Conservation (phyloP, 805 yeast genomes). For the Wickerhamomyces bovis region DNA sequence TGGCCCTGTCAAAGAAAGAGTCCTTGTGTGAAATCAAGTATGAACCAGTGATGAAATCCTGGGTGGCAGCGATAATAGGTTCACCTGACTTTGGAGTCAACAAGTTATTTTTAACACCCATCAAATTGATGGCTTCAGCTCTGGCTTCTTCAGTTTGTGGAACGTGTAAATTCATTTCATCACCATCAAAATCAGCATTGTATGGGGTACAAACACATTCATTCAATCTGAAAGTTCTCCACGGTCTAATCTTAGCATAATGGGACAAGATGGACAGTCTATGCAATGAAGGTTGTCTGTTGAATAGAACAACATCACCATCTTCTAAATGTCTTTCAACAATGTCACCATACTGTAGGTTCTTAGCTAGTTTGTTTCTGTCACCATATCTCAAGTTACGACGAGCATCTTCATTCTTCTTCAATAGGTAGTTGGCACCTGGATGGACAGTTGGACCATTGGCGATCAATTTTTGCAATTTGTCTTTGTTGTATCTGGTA, state of each 20-base stretch:
- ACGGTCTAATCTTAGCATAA: constrained; percentile 92
- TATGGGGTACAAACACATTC: constrained; percentile 99
- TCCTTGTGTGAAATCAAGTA: constrained; percentile 90
- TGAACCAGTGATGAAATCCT: constrained; percentile 97
- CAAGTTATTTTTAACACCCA: constrained; percentile 95
- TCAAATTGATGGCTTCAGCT: constrained; percentile 95
- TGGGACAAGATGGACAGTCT: constrained; percentile 91
- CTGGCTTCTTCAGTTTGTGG: constrained; percentile 99
- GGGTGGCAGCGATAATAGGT: constrained; percentile 99
- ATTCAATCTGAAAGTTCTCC: constrained; percentile 95
- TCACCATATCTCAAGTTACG: constrained; percentile 89
- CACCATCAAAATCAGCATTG: constrained; percentile 99
- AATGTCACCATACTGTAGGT: constrained; percentile 79
- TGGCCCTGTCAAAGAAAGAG: constrained; percentile 83
- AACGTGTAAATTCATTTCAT: constrained; percentile 97
- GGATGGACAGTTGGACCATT: constrained; percentile 91
- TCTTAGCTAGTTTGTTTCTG: constrained; percentile 66
- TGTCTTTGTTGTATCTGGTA: constrained; percentile 77
- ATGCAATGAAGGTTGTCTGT: constrained; percentile 97
- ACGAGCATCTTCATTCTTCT: constrained; percentile 78
- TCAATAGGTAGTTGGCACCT: constrained; percentile 89
- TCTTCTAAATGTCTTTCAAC: constrained; percentile 97
- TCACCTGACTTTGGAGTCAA: constrained; percentile 97
- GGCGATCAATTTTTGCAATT: constrained; percentile 64
- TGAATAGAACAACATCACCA: constrained; percentile 92